Evolutionary conservation across 208 protist species (phyloP).

Genomic region (Leishmania tropica): DNA sequence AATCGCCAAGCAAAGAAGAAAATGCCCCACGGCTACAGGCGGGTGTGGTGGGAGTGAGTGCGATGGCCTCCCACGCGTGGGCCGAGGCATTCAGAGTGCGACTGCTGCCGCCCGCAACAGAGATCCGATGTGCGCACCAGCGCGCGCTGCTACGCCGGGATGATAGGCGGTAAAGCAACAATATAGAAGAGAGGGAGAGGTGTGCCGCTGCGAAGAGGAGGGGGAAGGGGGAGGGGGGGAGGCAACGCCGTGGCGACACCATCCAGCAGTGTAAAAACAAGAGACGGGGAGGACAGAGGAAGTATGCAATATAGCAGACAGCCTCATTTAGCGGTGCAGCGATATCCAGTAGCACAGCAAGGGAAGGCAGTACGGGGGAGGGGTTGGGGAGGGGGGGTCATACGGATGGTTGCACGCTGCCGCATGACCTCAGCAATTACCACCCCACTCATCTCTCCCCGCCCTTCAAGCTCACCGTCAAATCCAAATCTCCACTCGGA

Average conservation of each 20-base stretch:
- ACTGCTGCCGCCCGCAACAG: not conserved
- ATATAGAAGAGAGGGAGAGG: not conserved
- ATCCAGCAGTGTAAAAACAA: not conserved
- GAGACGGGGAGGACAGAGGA: conserved; percentile 21
- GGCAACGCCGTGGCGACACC: not conserved
- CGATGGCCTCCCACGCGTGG: not conserved
- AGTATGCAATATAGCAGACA: not conserved
- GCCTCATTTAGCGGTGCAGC: not conserved
- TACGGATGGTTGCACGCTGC: not conserved
- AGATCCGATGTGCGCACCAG: not conserved
- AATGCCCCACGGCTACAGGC: not conserved
- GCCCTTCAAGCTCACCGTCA: not conserved
- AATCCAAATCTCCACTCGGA: not conserved
- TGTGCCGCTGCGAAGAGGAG: not conserved
- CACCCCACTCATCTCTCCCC: not conserved
- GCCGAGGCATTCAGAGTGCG: not conserved
- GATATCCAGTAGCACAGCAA: not conserved
- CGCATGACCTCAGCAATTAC: not conserved
- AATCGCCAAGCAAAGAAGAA: not conserved
- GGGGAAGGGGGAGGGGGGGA: not conserved
- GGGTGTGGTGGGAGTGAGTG: not conserved
- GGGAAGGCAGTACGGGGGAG: not conserved
- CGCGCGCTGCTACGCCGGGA: not conserved
- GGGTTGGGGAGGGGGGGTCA: not conserved
- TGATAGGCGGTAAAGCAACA: not conserved